Base-by-base conservation (phyloP, 306 rosid genomes). In the Malus fusca region DNA sequence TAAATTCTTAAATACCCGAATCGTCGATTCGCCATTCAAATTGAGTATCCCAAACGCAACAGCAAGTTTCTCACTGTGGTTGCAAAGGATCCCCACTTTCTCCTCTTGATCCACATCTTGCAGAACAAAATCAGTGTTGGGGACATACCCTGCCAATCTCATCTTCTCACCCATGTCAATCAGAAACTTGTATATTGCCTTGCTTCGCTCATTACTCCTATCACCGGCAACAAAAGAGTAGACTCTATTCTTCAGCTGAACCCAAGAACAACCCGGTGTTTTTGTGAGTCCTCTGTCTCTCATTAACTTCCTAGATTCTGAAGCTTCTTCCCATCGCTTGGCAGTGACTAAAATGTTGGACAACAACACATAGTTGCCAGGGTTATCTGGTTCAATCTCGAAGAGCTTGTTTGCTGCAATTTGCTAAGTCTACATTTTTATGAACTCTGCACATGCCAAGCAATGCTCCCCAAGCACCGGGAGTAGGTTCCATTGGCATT, bases 221-320 rank as follows among this genome's bases (percentile, higher is more conserved):
- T 86, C 96, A 53, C 88, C 84, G 64, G 83, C 87, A 46, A 82
- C 87, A 77, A 86, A 88, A 67, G 76, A 66, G 67, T 80, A 81
- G 77, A 83, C 86, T 37, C 65, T 87, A 77, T 83, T 83, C 72
- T 86, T 84, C 73, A 83, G 78, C 79, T 90, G 85, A 75, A 88
- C 78, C 89, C 88, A 85, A 75, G 92, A 88, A 81, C 86, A 88
- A 11, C 91, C 96, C 15, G 86, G 86, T 52, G 72, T 43, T 86
- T 88, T 90, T 46, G 80, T 26, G 72, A 86, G 77, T 78, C 92
- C 87, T 75, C 82, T 82, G 63, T 76, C 75, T 67, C 78, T 82
- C 91, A 90, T 88, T 87, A 80, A 64, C 79, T 65, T 80, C 81
- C 88, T 88, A 81, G 73, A 72, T 78, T 81, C 81, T 76, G 89